Percentiles rank a stretch among this genome's conserved stretches.
Evolutionary conservation across 805 yeast species (phyloP).

Genomic region (Pachysolen tannophilus): DNA sequence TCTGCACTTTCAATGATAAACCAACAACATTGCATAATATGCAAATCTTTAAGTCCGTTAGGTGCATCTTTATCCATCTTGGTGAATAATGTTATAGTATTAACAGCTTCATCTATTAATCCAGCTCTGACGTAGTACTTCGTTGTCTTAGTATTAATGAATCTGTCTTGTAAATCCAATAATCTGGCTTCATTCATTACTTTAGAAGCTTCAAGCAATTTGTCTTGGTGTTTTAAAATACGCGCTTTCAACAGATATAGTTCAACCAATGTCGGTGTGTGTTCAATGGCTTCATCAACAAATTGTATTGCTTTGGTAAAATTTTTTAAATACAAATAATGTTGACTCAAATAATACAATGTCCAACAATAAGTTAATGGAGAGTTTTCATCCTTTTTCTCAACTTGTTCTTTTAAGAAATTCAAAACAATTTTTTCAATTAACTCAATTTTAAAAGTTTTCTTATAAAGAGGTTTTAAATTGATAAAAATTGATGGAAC

Average conservation of each 20-base stretch:
- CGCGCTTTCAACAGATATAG: constrained; percentile 74
- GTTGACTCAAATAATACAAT: constrained; percentile 70
- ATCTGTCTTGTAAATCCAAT: constrained; percentile 83
- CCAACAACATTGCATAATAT: constrained; percentile 89
- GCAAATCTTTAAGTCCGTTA: constrained; percentile 84
- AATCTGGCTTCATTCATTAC: constrained; percentile 63
- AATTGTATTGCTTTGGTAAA: constrained; percentile 44
- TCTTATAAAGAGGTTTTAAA: constrained; percentile 70
- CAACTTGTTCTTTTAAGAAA: constrained; percentile 26
- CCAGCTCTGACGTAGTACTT: constrained; percentile 78
- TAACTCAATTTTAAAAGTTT: constrained; percentile 25
- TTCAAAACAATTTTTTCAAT: constrained; percentile 49
- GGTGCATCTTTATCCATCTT: constrained; percentile 63
- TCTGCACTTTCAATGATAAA: constrained; percentile 80
- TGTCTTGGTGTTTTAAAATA: constrained; percentile 65
- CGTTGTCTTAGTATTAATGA: constrained; percentile 80
- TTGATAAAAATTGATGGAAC: constrained; percentile 88
- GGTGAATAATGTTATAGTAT: constrained; percentile 71
- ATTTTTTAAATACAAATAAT: constrained; percentile 50
- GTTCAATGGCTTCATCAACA: constrained; percentile 56
- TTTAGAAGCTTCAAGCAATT: constrained; percentile 51
- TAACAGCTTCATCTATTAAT: constrained; percentile 64
- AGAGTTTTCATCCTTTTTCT: constrained; percentile 10
- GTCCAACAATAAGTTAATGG: constrained; percentile 62
- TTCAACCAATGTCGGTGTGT: constrained; percentile 83